Base-by-base conservation (phyloP, 2,329 filamentous ascomycete genomes). In the Fusarium sublunatum region DNA sequence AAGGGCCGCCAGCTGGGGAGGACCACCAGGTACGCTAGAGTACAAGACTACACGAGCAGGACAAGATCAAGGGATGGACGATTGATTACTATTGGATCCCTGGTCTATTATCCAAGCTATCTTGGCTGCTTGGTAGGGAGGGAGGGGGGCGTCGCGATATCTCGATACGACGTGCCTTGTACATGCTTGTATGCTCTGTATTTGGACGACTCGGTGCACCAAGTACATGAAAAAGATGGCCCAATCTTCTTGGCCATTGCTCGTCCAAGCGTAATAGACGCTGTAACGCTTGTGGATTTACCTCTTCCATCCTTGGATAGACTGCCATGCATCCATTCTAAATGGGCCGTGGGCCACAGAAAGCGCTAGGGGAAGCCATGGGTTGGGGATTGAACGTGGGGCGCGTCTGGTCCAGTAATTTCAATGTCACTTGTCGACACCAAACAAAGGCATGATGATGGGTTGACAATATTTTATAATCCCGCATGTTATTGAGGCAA, bases 341-440 rank as follows among this genome's bases (percentile, higher is more conserved):
- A 58, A 25, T 38, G 45, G 31, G 35, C 41, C 45, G 28, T 56
- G 46, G 45, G 38, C 53, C 43, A 49, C 52, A 46, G 32, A 38
- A 19, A 22, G 35, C 35, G 38, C 44, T 45, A 48, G 51, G 60
- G 58, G 45, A 50, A 50, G 45, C 61, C 64, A 53, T 64, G 67
- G 57, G 48, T 60, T 60, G 48, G 55, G 57, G 55, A 68, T 70
- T 63, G 59, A 56, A 38, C 64, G 67, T 70, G 67, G 67, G 65
- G 67, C 67, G 35, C 40, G 49, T 51, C 52, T 54, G 54, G 29
- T 70, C 67, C 67, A 67, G 58, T 70, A 69, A 70, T 70, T 68
- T 70, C 43, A 47, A 47, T 43, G 43, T 50, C 34, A 36, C 34
- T 6, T 36, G 38, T 53, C 43, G 22, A 55, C 46, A n/a, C 25